Evolutionary conservation across 2,329 filamentous ascomycete genomes (phyloP).

Genomic region (Drechslerella dactyloides): DNA sequence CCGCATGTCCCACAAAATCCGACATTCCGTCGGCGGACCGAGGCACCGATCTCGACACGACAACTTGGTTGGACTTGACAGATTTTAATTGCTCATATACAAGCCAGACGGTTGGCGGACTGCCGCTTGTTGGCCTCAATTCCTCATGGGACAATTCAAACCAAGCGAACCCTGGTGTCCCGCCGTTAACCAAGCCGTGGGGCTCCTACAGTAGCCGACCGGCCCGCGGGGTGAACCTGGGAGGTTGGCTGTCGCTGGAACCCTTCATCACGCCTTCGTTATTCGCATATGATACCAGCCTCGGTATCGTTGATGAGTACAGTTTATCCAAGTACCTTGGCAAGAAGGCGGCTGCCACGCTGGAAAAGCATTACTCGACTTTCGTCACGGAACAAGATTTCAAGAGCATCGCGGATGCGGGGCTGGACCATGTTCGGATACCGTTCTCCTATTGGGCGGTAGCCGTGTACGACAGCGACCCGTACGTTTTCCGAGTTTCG

Average conservation of each 20-base stretch:
- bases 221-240: slow-evolving; percentile 87
- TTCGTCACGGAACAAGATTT: slow-evolving; percentile 89
- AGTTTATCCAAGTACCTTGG: slow-evolving; percentile 77
- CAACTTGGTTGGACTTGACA: slow-evolving; percentile 84
- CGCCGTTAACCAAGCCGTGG: slow-evolving; percentile 76
- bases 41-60: slow-evolving; percentile 82
- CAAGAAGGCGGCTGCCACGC: slow-evolving; percentile 66
- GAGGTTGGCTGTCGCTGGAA: slow-evolving; percentile 91
- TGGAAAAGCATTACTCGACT: slow-evolving; percentile 90
- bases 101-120: slow-evolving; percentile 76
- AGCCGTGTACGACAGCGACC: slow-evolving; percentile 80
- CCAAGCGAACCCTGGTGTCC: slow-evolving; percentile 79
- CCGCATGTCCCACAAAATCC: slow-evolving; percentile 22
- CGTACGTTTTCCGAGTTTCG: slow-evolving; percentile 82
- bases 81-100: slow-evolving; percentile 97
- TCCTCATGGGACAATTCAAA: slow-evolving; percentile 83
- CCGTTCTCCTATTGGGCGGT: slow-evolving; percentile 96
- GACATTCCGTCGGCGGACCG: slow-evolving; percentile 29
- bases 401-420: slow-evolving; percentile 79
- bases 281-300: slow-evolving; percentile 64
- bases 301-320: slow-evolving; percentile 86
- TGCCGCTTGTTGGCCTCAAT: slow-evolving; percentile 87
- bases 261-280: slow-evolving; percentile 95
- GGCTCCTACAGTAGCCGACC: slow-evolving; percentile 76
- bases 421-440: slow-evolving; percentile 93